These are phyloP conservation scores for Sordaria brevicollis DNA, from an alignment of 495 filamentous ascomycete species.

Conservation along the genomic window DNA sequence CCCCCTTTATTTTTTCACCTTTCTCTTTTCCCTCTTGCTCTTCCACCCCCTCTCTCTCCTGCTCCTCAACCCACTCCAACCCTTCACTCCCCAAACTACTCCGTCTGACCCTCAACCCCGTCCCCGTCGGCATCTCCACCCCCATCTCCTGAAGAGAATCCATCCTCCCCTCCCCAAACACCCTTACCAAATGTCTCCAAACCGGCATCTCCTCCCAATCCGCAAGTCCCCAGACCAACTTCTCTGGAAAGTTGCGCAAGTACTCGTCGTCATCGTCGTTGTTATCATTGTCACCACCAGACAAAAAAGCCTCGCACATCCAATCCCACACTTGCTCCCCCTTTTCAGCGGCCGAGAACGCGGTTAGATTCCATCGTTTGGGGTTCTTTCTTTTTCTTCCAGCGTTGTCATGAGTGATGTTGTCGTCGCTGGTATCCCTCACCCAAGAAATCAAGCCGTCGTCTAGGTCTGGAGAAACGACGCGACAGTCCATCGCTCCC, in stretches of 20 bases:
- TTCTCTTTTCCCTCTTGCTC: background rate
- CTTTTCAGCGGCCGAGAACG: background rate
- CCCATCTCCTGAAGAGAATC: background rate
- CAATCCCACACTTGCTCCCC: background rate
- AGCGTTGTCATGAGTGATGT: too few relatives aligned
- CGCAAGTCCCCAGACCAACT: background rate
- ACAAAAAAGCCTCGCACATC: constrained; percentile 29
- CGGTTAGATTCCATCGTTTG: background rate
- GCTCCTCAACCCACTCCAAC: too few relatives aligned
- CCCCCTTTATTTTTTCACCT: background rate
- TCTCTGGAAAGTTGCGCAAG: too few relatives aligned
- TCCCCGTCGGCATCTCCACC: background rate
- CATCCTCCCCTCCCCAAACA: background rate
- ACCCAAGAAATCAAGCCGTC: constrained; percentile 30
- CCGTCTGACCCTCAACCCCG: background rate
- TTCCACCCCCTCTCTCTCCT: too few relatives aligned
- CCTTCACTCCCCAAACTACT: too few relatives aligned
- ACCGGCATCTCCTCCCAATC: background rate
- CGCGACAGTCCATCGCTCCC: constrained; percentile 23
- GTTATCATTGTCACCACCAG: constrained; percentile 19
- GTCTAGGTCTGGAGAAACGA: constrained; percentile 2
- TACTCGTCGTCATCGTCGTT: too few relatives aligned
- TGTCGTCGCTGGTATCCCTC: constrained; percentile 31
- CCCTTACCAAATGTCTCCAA: background rate
- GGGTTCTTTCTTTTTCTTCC: constrained; percentile 18